Base-by-base conservation (phyloP, 192 early-diverging fungal genomes). In the Backusella luteola region DNA sequence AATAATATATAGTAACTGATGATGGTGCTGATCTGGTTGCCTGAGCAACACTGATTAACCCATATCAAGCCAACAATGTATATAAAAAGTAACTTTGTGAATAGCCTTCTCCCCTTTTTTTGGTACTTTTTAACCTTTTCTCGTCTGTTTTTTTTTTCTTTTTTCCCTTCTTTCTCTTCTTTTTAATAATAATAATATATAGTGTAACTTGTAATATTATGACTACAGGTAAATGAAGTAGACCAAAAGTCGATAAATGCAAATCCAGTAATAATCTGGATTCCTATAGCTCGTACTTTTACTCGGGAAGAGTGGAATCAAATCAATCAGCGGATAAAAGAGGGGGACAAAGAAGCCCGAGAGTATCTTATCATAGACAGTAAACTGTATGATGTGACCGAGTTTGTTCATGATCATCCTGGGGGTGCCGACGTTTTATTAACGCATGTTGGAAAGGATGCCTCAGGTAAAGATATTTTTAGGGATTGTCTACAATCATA, bases 331-430 rank as follows among this genome's bases (percentile, higher is more conserved):
- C 17, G 73, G 29, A 69, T 72, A 19, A 78, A 73, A 71, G 79
- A 83, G 36, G 78, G 86, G 63, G 73, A 73, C n/a, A 75, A 81
- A 42, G 81, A 82, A 1, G 69, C 73, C n/a, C 82, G 78, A 36
- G 84, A 85, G 59, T 87, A 86, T 73, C 86, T 92, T 67, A 88
- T 93, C 67, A 91, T 94, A 79, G 86, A 94, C 78, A 87, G 89
- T 81, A 94, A 94, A 78, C 88, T 95, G 3, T 94, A 94, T 76
- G 92, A 94, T 87, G 80, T 95, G 39, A 83, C 86, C 15, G 91
- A 92, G 34, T 94, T 95, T 79, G 74, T 90, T 19, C 71, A 76
- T 67, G 90, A 90, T 73, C 94, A 95, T 80, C 94, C 93, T 63
- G 94, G 93, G 73, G 93, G 93, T 72, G 84, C 79, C 23, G 39